Evolutionary conservation across 495 filamentous ascomycete genomes (phyloP).

Genomic region (Neurospora sp.): DNA sequence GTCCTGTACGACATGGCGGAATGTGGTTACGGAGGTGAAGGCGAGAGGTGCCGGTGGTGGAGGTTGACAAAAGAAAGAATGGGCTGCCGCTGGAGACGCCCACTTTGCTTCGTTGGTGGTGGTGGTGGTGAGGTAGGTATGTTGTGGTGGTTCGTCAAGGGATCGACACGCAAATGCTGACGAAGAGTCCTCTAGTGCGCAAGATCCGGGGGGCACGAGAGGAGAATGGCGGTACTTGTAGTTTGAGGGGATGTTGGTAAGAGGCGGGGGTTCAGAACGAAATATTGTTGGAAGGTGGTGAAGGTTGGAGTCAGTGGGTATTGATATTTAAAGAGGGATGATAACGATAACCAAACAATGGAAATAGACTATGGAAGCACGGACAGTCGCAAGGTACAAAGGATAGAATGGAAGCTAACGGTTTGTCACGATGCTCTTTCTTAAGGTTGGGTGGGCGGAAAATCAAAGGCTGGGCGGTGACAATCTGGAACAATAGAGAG

Average conservation of each 20-base stretch:
- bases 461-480: not conserved
- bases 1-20: constrained; percentile 8
- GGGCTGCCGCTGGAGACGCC: not conserved
- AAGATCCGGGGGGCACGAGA: not conserved
- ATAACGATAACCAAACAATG: not conserved
- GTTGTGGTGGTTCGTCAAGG: not conserved
- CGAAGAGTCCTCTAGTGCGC: not conserved
- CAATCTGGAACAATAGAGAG: not conserved
- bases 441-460: not conserved
- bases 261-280: not conserved
- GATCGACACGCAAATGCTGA: not conserved
- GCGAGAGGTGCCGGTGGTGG: not conserved
- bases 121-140: not conserved
- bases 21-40: not conserved
- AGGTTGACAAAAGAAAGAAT: not conserved
- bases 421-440: not conserved
- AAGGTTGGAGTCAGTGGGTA: not conserved
- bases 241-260: not conserved
- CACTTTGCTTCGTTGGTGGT: not conserved
- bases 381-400: not conserved
- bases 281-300: not conserved
- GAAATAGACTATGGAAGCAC: not conserved
- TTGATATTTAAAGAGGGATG: not conserved
- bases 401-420: not conserved
- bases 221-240: not conserved